Base-by-base conservation (phyloP, 768 basidiomycete genomes). In the Leccinum barrowsii region DNA sequence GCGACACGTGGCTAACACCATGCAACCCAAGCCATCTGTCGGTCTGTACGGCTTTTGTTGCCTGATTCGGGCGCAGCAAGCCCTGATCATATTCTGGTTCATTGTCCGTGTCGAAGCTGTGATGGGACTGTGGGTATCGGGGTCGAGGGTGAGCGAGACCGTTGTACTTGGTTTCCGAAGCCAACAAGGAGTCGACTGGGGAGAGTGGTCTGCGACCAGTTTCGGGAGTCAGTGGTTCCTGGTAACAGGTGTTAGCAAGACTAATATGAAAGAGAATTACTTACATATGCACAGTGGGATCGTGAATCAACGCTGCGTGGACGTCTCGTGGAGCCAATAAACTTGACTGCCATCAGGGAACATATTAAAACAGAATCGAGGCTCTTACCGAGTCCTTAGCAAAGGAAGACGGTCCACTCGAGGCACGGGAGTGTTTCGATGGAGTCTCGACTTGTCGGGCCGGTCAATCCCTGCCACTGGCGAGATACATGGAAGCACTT, bases 41-140 rank as follows among this genome's bases (percentile, higher is more conserved):
- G 1, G 89, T 91, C 67, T 92, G 92, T 7, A 89, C 80, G 12
- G 81, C 86, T 47, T 82, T 79, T 26, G 85, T 86, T 3, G 83
- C 80, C 22, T 82, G 85, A 63, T 77, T 77, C 59, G 78, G 15
- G 11, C 54, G 63, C 49, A 71, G 30, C 7, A 67, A 28, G 10
- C 51, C 57, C 73, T 24, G 73, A 62, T 59, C 75, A 67, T 19
- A 75, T 63, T 73, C 74, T 21, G 70, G 73, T 40, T 75, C 76
- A 37, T 75, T 72, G 68, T 52, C 85, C 78, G n/a, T 78, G 37
- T 85, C 82, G 56, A 79, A 76, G 63, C 60, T 74, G 40, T 61
- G 49, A 47, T 67, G 63, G 15, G 68, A 70, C 12, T 59, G 42
- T 19, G 72, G 65, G 60, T 69, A 74, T 63, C 50, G 59, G 12